Evolutionary conservation across 2,329 filamentous ascomycete species (phyloP).

Genomic region (Chaetomiaceae sp.): DNA sequence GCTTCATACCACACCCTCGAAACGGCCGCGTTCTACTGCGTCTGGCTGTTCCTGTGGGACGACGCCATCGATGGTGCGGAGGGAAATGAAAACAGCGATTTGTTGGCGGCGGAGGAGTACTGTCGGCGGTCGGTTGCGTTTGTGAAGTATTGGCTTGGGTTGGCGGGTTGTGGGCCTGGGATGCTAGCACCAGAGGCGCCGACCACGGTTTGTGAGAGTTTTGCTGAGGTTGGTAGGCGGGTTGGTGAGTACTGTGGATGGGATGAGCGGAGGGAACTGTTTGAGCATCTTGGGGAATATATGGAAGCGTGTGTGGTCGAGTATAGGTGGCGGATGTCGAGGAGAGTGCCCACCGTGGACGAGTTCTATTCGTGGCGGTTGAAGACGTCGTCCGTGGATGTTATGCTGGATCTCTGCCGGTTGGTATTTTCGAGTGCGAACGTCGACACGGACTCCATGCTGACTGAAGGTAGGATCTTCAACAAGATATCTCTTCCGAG

Average conservation of each 20-base stretch:
- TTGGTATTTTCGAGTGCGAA: neutral
- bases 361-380: constrained; percentile 19
- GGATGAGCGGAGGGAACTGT: constrained; percentile 6
- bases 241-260: neutral
- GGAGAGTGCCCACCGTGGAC: constrained; percentile 11
- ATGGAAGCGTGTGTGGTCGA: constrained; percentile 21
- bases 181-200: constrained; percentile 2
- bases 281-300: constrained; percentile 13
- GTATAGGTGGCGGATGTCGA: constrained; percentile 11
- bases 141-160: constrained; percentile 6
- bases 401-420: constrained; percentile 14
- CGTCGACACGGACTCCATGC: neutral
- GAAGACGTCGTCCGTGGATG: constrained; percentile 16
- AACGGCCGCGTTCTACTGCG: constrained; percentile 13
- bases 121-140: constrained; percentile 13
- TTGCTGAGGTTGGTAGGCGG: constrained; percentile 12
- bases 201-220: constrained; percentile 15
- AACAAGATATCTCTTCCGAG: constrained; percentile 7
- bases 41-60: constrained; percentile 25
- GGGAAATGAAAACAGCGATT: neutral
- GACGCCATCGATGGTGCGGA: constrained; percentile 20
- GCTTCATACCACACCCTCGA: constrained; percentile 11
- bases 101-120: constrained; percentile 12
- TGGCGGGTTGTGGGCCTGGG: neutral
- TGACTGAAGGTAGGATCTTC: constrained; percentile 9